These are phyloP conservation scores for Phytophthora rubi DNA, from an alignment of 352 stramenopile genomes.

Conservation along the genomic window DNA sequence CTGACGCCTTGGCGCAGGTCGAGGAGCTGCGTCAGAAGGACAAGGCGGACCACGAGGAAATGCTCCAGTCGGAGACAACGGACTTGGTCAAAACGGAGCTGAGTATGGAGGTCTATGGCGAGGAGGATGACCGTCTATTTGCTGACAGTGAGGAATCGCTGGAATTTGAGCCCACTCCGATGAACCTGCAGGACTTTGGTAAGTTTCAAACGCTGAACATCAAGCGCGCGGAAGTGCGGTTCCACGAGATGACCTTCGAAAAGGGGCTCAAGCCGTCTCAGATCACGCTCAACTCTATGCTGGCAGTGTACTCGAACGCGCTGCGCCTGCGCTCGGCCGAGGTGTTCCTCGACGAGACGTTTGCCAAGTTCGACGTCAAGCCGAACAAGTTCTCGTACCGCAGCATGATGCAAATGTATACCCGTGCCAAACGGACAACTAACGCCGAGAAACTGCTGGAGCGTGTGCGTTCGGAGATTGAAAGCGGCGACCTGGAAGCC, in stretches of 20 bases:
- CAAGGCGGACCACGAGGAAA: slow-evolving; percentile 41
- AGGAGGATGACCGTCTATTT: slow-evolving; percentile 45
- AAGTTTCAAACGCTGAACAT: slow-evolving; percentile 79
- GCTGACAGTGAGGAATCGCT: slow-evolving; percentile 43
- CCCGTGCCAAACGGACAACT: slow-evolving; percentile 65
- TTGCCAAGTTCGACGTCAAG: slow-evolving; percentile 47
- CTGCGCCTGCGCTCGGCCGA: slow-evolving; percentile 63
- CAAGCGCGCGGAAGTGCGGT: slow-evolving; percentile 62
- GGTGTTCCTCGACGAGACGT: slow-evolving; percentile 56
- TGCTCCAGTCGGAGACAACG: slow-evolving; percentile 36
- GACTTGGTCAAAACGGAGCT: slow-evolving; percentile 29
- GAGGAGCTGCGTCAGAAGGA: slow-evolving; percentile 47
- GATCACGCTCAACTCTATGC: slow-evolving; percentile 81
- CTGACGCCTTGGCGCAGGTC: slow-evolving; percentile 41
- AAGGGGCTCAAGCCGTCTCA: slow-evolving; percentile 44
- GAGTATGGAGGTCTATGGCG: slow-evolving; percentile 47
- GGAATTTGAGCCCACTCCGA: slow-evolving; percentile 57
- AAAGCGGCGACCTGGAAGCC: slow-evolving; percentile 55
- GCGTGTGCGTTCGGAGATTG: slow-evolving; percentile 47
- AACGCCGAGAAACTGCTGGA: slow-evolving; percentile 60
- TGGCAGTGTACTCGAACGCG: slow-evolving; percentile 81
- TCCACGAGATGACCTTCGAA: slow-evolving; percentile 66
- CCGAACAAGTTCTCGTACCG: slow-evolving; percentile 76
- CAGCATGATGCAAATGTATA: slow-evolving; percentile 85
- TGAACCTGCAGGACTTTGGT: slow-evolving; percentile 73